Evolutionary conservation across 306 rosid species (phyloP).

Genomic region (Vicia sativa): DNA sequence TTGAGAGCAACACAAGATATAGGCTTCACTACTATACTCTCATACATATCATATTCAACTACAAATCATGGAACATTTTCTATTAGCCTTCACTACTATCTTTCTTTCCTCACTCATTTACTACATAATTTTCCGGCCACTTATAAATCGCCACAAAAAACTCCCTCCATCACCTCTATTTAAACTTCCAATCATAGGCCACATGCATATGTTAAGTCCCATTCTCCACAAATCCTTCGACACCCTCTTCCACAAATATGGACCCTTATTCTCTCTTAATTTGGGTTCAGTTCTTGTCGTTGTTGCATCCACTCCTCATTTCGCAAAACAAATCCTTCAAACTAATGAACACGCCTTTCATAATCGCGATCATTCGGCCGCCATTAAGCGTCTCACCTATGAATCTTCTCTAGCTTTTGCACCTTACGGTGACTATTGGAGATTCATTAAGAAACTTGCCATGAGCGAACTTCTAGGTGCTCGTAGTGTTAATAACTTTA

Average conservation of each 20-base stretch:
- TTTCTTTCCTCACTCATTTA: background rate
- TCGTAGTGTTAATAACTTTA: slow-evolving; percentile 12
- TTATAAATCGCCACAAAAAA: background rate
- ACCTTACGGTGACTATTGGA: slow-evolving; percentile 40
- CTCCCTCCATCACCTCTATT: slow-evolving; percentile 40
- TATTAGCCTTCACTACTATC: background rate
- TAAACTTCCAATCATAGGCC: slow-evolving; percentile 34
- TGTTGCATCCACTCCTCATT: slow-evolving; percentile 31
- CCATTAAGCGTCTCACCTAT: slow-evolving; percentile 38
- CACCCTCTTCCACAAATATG: slow-evolving; percentile 33
- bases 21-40: no score
- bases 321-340: slow-evolving; percentile 40
- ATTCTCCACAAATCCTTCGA: slow-evolving; percentile 43
- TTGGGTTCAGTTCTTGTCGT: slow-evolving; percentile 43
- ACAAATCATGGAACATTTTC: background rate
- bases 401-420: slow-evolving; percentile 40
- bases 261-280: slow-evolving; percentile 44
- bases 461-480: slow-evolving; percentile 34
- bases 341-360: slow-evolving; percentile 40
- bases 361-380: background rate
- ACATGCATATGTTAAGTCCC: slow-evolving; percentile 41
- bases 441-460: slow-evolving; percentile 13
- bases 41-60: no score
- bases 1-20: no score
- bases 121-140: background rate